Base-by-base conservation (phyloP, 306 rosid species). In the Malus fusca region DNA sequence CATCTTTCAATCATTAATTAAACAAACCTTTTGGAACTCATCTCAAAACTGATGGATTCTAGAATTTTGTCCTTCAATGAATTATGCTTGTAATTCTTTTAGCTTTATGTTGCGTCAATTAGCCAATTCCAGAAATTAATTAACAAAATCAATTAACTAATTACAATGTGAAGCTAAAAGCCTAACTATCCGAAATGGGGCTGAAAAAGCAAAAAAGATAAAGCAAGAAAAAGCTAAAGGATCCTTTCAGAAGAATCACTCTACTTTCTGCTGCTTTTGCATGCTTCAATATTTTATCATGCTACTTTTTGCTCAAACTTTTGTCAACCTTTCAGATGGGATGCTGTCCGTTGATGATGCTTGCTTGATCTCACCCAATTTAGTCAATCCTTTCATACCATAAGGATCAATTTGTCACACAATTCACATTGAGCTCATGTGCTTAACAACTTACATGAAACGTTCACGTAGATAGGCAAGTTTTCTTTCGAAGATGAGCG, bases 151-250 rank as follows among this genome's bases (percentile, higher is more conserved):
- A 17, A 67, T n/a, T n/a, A 37, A 67, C 53, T 22, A 21, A n/a
- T 40, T 11, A 26, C n/a, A 64, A 26, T 21, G 77, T 74, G 42
- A 40, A 28, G 37, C 69, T 21, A 25, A 62, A 74, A 74, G 77
- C 77, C 77, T 61, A 25, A 11, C 19, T 4, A 19, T 61, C 77
- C 69, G 77, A 61, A 74, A 74, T 61, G 69, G 61, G 46, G 30
- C 19, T 19, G 77, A 62, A 56, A 74, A 69, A 69, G 43, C 61
- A 11, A 12, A 51, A 74, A 43, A 44, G 69, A 7, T 18, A 28
- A 74, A 62, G 69, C 48, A 21, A 31, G 4, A 35, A 35, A 58
- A 58, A 22, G 62, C 28, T 8, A 1, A 58, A 58, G 3, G 55
- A 51, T 51, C 8, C 8, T 15, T 51, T 18, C 21, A 51, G 21